Base-by-base conservation (phyloP, 306 rosid genomes). In the Styphnolobium japonicum region DNA sequence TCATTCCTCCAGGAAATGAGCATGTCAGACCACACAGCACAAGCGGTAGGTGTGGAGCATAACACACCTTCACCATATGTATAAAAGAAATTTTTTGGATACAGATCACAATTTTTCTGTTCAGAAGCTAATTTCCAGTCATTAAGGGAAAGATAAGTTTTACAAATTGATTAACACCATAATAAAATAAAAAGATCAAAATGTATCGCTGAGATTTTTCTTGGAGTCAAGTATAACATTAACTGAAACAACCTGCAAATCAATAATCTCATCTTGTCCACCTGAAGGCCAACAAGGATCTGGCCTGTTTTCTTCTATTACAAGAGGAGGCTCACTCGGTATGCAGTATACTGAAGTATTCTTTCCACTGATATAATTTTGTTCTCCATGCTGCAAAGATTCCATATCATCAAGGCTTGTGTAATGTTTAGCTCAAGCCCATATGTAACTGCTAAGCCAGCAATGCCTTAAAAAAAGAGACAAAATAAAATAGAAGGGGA, bases 341-440 rank as follows among this genome's bases (percentile, higher is more conserved):
- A 83, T 61, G 6, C 67, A 60, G 84, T 71, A 31, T 89, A 89
- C 12, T 89, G 93, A 71, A 87, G 75, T 52, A 89, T 75, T 83
- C 90, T 87, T 80, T 87, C 93, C 7, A 89, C 89, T 9, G 91
- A 87, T 82, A 89, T 89, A 34, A 89, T 89, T 42, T 18, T 87
- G 69, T 87, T 85, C 73, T 87, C 91, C 83, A 85, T 46, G 12
- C 45, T 71, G 79, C 93, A 87, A 71, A 87, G 79, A 36, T 71
- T 80, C 93, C 85, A 87, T 73, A 85, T 83, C 45, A 87, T 31
- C 75, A 10, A 18, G 23, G 82, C 77, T 83, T 87, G 93, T 71
- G 81, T 11, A 74, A 25, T 80, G 62, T 89, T 89, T 48, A 89
- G 81, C 73, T 67, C 81, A 53, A 87, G 86, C 43, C 91, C 93